A percentile compares a stretch with the other conserved stretches of the same genome.
Conservation (phyloP, 345 rosid genomes). For the Fremontodendron californicum region DNA sequence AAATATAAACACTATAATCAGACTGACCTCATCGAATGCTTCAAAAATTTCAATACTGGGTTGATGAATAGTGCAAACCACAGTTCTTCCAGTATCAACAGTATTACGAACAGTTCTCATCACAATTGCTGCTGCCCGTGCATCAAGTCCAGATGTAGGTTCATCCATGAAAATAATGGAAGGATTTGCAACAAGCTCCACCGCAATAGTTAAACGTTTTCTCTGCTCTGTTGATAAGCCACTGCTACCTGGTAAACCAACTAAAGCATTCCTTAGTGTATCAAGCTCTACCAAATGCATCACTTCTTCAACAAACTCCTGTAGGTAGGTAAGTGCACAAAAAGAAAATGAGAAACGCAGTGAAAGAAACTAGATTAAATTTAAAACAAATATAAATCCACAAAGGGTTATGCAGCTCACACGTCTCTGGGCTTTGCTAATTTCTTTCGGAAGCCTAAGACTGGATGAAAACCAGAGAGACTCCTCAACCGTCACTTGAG, state of each 20-base stretch:
- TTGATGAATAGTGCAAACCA: constrained; percentile 92
- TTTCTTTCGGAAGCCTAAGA: constrained; percentile 80
- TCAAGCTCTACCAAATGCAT: constrained; percentile 90
- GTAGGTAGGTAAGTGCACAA: constrained; percentile 24
- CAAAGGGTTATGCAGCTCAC: constrained; percentile 34
- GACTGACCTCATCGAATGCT: constrained; percentile 86
- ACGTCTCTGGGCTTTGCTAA: constrained; percentile 50
- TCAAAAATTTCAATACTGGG: constrained; percentile 94
- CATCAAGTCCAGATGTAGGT: constrained; percentile 97
- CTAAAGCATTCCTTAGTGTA: constrained; percentile 60
- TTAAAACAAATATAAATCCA: constrained; percentile 4
- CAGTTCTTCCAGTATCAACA: constrained; percentile 93
- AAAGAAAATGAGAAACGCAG: constrained; percentile 5
- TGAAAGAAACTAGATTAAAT: neutral
- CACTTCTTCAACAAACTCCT: constrained; percentile 96
- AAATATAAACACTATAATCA: neutral
- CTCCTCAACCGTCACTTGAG: constrained; percentile 91
- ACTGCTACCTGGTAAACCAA: constrained; percentile 79
- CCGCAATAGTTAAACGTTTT: constrained; percentile 88
- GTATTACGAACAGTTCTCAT: constrained; percentile 95
- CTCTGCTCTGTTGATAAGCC: constrained; percentile 95
- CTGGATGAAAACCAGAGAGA: constrained; percentile 82
- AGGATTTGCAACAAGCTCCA: constrained; percentile 95
- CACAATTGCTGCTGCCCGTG: constrained; percentile 95
- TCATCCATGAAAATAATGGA: constrained; percentile 95